A percentile compares a stretch with the other conserved stretches of the same genome.
These are phyloP conservation scores for Lachnellula cervina DNA, from an alignment of 2,329 filamentous ascomycete genomes.

Conservation along the genomic window DNA sequence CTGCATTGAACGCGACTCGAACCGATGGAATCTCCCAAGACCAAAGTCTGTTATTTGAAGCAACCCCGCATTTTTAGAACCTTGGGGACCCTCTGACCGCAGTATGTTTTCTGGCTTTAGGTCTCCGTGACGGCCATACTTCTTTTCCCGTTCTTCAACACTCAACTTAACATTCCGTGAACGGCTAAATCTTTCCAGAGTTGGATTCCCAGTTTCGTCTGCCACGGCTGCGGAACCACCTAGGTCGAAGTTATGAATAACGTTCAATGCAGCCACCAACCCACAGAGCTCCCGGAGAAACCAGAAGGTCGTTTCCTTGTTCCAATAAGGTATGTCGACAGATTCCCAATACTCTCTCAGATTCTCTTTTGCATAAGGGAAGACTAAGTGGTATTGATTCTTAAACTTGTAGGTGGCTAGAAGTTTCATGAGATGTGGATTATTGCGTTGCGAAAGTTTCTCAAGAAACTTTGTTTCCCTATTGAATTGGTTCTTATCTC, in stretches of 20 bases:
- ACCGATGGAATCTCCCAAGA: slow-evolving; percentile 14
- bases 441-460: background rate
- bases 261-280: background rate
- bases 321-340: background rate
- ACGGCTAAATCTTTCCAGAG: background rate
- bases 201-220: background rate
- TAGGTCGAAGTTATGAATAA: background rate
- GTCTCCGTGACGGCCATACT: slow-evolving; percentile 36
- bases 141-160: background rate
- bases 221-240: background rate
- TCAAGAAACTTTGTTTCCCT: background rate
- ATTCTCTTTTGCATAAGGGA: slow-evolving; percentile 22
- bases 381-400: slow-evolving; percentile 19
- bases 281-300: background rate
- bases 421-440: slow-evolving; percentile 19
- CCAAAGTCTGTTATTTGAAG: slow-evolving; percentile 25
- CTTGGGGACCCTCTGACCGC: slow-evolving; percentile 17
- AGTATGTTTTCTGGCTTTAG: slow-evolving; percentile 38
- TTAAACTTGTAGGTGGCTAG: slow-evolving; percentile 18
- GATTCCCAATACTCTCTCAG: slow-evolving; percentile 20
- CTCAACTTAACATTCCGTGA: background rate
- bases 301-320: background rate
- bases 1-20: slow-evolving; percentile 4
- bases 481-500: background rate
- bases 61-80: background rate